A percentile compares a stretch with the other conserved stretches of the same genome.
These are phyloP conservation scores for Elsinoe perseae DNA, from an alignment of 2,329 filamentous ascomycete genomes.

Conservation along the genomic window DNA sequence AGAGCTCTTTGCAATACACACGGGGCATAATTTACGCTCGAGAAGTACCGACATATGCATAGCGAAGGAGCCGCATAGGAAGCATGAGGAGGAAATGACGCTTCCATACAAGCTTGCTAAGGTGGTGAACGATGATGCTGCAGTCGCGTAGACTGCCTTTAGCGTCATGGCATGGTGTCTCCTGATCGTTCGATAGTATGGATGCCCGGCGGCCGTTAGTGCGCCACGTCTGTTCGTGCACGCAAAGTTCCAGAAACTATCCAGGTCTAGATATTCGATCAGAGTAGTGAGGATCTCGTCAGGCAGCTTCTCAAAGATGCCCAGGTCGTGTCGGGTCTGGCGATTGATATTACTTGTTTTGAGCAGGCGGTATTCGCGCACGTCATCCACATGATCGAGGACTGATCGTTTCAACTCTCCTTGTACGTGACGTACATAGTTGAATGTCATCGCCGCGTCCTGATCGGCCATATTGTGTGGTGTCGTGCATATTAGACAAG, in stretches of 20 bases:
- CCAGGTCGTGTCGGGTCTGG: background rate
- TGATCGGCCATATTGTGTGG: background rate
- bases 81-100: background rate
- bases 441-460: background rate
- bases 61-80: background rate
- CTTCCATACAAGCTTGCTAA: background rate
- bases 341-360: background rate
- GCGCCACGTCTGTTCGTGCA: background rate
- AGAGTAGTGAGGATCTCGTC: background rate
- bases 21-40: background rate
- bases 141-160: background rate
- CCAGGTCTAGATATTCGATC: background rate
- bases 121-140: background rate
- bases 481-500: no score
- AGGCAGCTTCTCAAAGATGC: background rate
- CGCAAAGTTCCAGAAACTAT: background rate
- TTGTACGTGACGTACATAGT: background rate
- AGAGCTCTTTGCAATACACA: background rate
- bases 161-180: background rate
- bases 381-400: background rate
- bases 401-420: background rate
- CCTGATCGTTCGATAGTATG: background rate
- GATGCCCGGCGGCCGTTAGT: background rate
- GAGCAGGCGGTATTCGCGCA: background rate
- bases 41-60: background rate